A percentile compares a stretch with the other conserved stretches of the same genome.
Conservation (phyloP, 2,329 filamentous ascomycete genomes). For the Hypoxylon sp. region DNA sequence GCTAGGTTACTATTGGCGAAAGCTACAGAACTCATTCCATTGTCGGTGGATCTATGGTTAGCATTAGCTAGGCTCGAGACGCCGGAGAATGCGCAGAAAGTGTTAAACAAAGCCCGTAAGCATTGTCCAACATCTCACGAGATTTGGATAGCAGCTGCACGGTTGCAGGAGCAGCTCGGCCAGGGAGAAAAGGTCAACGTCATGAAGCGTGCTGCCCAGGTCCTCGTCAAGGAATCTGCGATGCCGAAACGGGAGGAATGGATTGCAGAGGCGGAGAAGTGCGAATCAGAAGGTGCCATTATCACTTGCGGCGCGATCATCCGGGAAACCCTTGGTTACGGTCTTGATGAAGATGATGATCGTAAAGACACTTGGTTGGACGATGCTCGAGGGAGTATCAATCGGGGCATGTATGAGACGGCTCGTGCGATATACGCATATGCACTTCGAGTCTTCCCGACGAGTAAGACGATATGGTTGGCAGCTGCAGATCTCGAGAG, state of each 20-base stretch:
- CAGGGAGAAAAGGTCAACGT: conserved; percentile 86
- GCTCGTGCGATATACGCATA: conserved; percentile 95
- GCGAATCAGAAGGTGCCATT: conserved; percentile 90
- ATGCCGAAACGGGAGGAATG: conserved; percentile 99
- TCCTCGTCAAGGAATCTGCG: conserved; percentile 89
- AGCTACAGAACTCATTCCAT: conserved; percentile 93
- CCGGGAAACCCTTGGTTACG: conserved; percentile 92
- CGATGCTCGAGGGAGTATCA: conserved; percentile 87
- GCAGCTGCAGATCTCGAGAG: conserved; percentile 93
- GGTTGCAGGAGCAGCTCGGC: conserved; percentile 89
- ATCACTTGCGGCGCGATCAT: conserved; percentile 92
- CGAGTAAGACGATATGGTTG: conserved; percentile 89
- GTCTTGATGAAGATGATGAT: conserved; percentile 95
- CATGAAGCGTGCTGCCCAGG: conserved; percentile 93
- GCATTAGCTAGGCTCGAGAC: conserved; percentile 91
- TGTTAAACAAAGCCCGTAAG: conserved; percentile 95
- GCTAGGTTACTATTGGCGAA: conserved; percentile 91
- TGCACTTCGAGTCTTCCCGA: conserved; percentile 89
- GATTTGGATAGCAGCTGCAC: conserved; percentile 95
- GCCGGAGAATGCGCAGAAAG: conserved; percentile 92
- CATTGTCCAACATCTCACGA: conserved; percentile 93
- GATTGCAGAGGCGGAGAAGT: conserved; percentile 95
- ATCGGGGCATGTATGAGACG: conserved; percentile 87
- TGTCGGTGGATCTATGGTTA: conserved; percentile 95
- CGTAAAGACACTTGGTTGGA: conserved; percentile 97